These are phyloP conservation scores for Anethum foeniculum DNA, from an alignment of 140 eudicot species.

Conservation along the genomic window DNA sequence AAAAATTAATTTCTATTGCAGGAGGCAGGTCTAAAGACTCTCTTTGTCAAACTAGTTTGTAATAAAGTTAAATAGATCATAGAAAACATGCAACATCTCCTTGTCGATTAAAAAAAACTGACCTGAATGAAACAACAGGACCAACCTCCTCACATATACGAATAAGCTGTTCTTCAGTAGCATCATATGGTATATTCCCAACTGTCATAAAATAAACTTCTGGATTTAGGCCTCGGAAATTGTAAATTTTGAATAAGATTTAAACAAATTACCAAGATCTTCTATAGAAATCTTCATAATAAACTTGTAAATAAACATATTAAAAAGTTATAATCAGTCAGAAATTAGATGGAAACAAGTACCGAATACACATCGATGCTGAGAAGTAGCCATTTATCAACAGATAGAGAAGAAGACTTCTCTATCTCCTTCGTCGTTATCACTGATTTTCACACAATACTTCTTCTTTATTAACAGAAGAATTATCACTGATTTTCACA, in stretches of 20 bases:
- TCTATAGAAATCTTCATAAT: neutral
- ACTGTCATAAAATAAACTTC: conserved; percentile 30
- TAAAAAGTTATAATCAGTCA: neutral
- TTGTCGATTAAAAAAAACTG: neutral
- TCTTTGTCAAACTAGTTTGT: neutral
- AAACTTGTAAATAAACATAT: neutral
- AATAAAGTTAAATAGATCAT: neutral
- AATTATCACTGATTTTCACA: neutral
- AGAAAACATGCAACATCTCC: neutral
- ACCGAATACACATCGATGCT: conserved; percentile 95
- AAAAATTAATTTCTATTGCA: neutral
- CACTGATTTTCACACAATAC: neutral
- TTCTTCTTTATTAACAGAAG: neutral
- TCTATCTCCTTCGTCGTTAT: neutral
- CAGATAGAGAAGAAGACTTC: conserved; percentile 17
- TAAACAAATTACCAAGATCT: neutral
- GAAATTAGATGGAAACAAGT: neutral
- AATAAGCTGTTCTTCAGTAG: conserved; percentile 89
- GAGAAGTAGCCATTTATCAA: conserved; percentile 59
- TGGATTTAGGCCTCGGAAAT: neutral
- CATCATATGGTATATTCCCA: conserved; percentile 98
- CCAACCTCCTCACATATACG: conserved; percentile 99
- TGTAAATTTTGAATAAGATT: neutral
- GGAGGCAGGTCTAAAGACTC: neutral
- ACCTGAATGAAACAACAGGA: conserved; percentile 93